Conservation (phyloP, 257 asterid genomes). For the Rauvolfia tetraphylla region DNA sequence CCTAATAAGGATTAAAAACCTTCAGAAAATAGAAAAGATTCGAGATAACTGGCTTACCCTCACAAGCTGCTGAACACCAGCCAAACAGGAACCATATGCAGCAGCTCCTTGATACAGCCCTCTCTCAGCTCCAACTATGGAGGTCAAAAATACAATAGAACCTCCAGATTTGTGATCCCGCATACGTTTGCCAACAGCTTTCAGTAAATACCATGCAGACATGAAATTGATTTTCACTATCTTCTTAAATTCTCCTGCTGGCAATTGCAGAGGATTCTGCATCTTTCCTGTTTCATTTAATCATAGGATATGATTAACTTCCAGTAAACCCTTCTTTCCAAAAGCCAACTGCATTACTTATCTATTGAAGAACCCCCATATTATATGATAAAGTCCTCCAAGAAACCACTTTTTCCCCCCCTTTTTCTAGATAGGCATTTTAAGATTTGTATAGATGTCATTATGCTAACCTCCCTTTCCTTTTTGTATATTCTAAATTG, state of each 20-base stretch:
- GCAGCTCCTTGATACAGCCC: slow-evolving; percentile 94
- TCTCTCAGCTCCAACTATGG: slow-evolving; percentile 82
- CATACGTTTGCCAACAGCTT: slow-evolving; percentile 66
- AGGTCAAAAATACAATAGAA: slow-evolving; percentile 68
- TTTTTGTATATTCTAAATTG: background rate
- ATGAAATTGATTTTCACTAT: slow-evolving; percentile 64
- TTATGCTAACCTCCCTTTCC: background rate
- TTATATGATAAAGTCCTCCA: background rate
- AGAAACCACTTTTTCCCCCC: background rate
- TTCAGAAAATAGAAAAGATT: background rate
- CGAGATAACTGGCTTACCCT: slow-evolving; percentile 47
- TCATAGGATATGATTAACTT: background rate
- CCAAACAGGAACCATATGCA: slow-evolving; percentile 91
- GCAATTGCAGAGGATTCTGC: slow-evolving; percentile 63
- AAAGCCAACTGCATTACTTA: background rate
- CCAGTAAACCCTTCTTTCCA: background rate
- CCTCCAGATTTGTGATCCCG: slow-evolving; percentile 84
- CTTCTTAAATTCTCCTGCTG: slow-evolving; percentile 72
- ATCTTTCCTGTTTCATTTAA: slow-evolving; percentile 65
- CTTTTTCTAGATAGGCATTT: background rate
- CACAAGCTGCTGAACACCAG: slow-evolving; percentile 83
- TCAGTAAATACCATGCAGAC: slow-evolving; percentile 80
- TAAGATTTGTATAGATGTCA: background rate
- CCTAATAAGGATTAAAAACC: background rate
- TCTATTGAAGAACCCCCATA: background rate